Evolutionary conservation across 805 yeast species (phyloP), one percentile per base, ranked within the genome.

Genomic region (Teunomyces lycoperdinae): DNA sequence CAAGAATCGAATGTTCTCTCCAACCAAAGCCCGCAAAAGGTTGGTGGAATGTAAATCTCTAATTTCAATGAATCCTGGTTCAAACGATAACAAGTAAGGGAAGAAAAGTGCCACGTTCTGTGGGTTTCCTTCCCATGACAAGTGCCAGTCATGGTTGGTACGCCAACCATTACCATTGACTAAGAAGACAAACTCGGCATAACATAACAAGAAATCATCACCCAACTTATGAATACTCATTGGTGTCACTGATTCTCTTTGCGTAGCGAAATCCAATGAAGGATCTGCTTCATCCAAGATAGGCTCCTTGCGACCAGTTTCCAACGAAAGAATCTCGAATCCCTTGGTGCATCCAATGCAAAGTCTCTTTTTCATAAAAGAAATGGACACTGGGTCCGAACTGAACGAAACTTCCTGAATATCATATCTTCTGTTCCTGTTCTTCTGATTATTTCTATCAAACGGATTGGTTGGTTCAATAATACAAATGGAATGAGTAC

Each of bases 271-370:
- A 61, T 94, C 99, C 46, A 94, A 75, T 14, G 97, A 89, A 0
- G 98, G 95, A 62, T 94, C 99, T 0, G 98, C 99, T n/a, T 96
- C 97, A 69, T 94, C 98, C 58, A 94, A 74, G 44, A 94, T 78
- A 8, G 94, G 83, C 67, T 94, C 97, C 67, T 87, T 89, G 50
- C 84, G 87, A 50, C 88, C 85, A 13, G 41, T 38, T 50, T 86
- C 87, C 38, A 91, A 74, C 13, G 95, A 86, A 32, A 94, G 90
- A 60, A 94, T 89, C 70, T 94, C 98, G 72, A 94, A 94, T 0
- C 99, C 99, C 64, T 86, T 89, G 27, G 96, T 85, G 60, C 99
- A 94, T 24, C 99, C 99, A 54, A 94, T 87, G 73, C 97, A 92
- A 52, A 94, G 71, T 60, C 86, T 87, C 3, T 91, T 84, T 62